Conservation (phyloP, 2,329 filamentous ascomycete genomes). For the Ophiostoma sp. region DNA sequence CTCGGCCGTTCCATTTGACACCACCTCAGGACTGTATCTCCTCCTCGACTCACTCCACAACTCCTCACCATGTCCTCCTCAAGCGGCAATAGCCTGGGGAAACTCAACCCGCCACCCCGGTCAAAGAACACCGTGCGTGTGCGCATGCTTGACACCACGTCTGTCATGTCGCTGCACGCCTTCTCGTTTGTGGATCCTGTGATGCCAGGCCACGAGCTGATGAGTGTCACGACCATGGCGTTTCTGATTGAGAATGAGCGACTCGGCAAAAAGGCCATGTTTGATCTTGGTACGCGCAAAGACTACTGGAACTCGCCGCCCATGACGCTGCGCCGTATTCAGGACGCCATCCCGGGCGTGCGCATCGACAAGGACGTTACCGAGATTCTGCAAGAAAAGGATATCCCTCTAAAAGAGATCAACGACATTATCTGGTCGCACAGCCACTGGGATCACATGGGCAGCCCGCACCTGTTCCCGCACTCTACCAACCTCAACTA, state of each 20-base stretch:
- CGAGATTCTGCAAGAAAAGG: not conserved
- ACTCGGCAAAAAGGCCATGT: not conserved
- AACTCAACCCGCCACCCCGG: not conserved
- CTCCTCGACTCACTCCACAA: not conserved
- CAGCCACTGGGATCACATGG: not conserved
- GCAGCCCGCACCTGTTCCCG: not conserved
- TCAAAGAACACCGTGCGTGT: not conserved
- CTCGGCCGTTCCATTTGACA: not conserved
- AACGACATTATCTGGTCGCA: conserved; percentile 6
- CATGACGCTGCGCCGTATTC: not conserved
- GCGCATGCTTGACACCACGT: not conserved
- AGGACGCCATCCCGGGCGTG: not conserved
- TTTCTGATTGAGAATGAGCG: not conserved
- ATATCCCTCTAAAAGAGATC: not conserved
- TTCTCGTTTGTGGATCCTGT: not conserved
- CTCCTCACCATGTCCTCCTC: not conserved
- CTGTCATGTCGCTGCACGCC: not conserved
- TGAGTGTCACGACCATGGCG: not conserved
- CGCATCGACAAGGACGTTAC: not conserved
- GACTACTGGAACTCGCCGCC: not conserved
- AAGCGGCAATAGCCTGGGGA: not conserved
- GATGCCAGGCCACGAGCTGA: not conserved
- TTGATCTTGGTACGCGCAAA: not conserved
- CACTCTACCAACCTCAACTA: not conserved
- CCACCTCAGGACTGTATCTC: too few species aligned